Base-by-base conservation (phyloP, 306 rosid genomes). In the Mucuna pruriens region DNA sequence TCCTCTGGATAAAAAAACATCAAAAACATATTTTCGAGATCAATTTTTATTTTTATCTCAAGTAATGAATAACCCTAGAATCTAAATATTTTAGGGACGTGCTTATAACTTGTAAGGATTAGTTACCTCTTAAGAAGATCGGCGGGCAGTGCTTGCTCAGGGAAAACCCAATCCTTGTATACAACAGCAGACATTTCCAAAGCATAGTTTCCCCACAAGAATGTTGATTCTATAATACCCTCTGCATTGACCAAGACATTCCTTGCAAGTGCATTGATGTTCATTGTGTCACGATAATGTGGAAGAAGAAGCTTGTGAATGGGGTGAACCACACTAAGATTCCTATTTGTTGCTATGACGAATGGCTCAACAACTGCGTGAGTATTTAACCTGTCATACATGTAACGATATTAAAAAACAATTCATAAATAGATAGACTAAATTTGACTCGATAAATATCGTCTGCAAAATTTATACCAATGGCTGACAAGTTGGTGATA, bases 361-460 rank as follows among this genome's bases (percentile, higher is more conserved):
- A 85, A 89, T 20, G 97, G 97, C 74, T 92, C 97, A 82, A 91
- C 88, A 68, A 78, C 92, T n/a, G 94, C 94, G 36, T 93, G 97
- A 71, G 97, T 93, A 65, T 91, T 86, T 76, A 93, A 65, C 95
- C 95, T 91, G 85, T 11, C 60, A 76, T 8, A 67, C 42, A 68
- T 19, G 22, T 67, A 12, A 9, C 19, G 23, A 29, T 23, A 80
- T 45, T 49, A 78, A n/a, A 52, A 29, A 49, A 4, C 5, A 34
- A 62, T 55, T 13, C 17, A 57, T 20, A 66, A 6, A 3, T n/a
- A 71, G 10, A 66, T 1, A 65, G 45, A 25, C 33, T 57, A 73
- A 44, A 8, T 31, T 31, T 4, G 20, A 55, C 0, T n/a, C n/a
- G 23, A 42, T 0, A 68, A 39, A 20, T 75, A 8, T 80, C 20